Evolutionary conservation across 1,284 basidiomycete genomes (phyloP).

Genomic region (Afroboletus lepidellus): DNA sequence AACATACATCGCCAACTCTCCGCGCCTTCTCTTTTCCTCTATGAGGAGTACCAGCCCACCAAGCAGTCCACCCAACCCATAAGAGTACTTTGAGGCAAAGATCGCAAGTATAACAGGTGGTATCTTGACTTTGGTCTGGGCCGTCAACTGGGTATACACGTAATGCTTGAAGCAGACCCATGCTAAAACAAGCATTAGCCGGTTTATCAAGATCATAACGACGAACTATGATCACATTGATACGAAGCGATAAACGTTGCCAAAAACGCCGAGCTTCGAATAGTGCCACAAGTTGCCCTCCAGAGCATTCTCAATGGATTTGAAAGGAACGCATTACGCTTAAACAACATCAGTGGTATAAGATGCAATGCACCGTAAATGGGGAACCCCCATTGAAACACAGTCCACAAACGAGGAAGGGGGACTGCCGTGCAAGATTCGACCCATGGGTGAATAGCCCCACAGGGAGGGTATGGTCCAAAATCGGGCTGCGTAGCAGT

Average conservation of each 20-base stretch:
- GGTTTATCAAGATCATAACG: not conserved
- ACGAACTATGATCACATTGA: conserved; percentile 56
- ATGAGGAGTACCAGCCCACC: conserved; percentile 82
- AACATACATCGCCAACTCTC: conserved; percentile 93
- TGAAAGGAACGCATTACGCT: conserved; percentile 56
- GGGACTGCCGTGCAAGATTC: conserved; percentile 70
- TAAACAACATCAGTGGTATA: conserved; percentile 82
- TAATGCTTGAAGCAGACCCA: conserved; percentile 76
- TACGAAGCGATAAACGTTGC: conserved; percentile 84
- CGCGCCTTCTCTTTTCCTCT: conserved; percentile 80
- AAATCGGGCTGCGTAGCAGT: conserved; percentile 39
- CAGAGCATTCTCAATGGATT: conserved; percentile 65
- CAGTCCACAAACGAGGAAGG: conserved; percentile 74
- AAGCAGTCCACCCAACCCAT: conserved; percentile 75
- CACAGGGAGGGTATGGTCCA: conserved; percentile 60
- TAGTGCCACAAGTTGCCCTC: conserved; percentile 69
- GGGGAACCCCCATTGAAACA: conserved; percentile 84
- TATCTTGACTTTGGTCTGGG: conserved; percentile 39
- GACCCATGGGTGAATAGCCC: conserved; percentile 78
- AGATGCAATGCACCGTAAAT: conserved; percentile 91
- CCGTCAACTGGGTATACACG: conserved; percentile 49
- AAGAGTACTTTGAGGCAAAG: conserved; percentile 68
- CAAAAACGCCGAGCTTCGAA: conserved; percentile 87
- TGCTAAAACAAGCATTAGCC: conserved; percentile 39
- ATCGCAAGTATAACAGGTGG: conserved; percentile 52